Percentiles rank a stretch among this genome's conserved stretches.
phyloP scores from a whole-genome alignment of 352 stramenopile genomes.

The Phytopythium litorale region DNA sequence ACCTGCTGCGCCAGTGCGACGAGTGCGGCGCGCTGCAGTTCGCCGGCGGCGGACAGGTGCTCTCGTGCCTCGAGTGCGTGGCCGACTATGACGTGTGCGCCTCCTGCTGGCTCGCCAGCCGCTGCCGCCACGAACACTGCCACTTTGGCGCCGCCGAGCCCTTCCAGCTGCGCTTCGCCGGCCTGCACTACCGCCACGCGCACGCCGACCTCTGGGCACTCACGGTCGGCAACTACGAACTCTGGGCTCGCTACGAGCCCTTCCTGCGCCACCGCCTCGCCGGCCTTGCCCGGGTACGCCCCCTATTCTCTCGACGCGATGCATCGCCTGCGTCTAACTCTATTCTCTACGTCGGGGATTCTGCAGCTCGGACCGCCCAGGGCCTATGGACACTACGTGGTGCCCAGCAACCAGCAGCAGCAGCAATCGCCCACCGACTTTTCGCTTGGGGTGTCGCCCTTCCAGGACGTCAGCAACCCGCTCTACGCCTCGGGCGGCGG shows the following conservation, averaged over 20 bases:
- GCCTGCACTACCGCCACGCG: conserved; percentile 28
- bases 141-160: conserved; percentile 32
- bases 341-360: background rate
- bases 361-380: background rate
- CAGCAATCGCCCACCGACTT: background rate
- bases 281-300: conserved; percentile 14
- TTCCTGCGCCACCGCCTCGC: conserved; percentile 21
- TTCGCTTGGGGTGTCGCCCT: background rate
- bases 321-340: background rate
- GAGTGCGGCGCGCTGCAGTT: conserved; percentile 30
- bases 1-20: conserved; percentile 31
- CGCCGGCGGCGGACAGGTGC: conserved; percentile 25
- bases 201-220: conserved; percentile 28
- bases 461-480: background rate
- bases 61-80: conserved; percentile 23
- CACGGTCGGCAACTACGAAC: conserved; percentile 23
- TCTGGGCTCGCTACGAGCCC: conserved; percentile 29
- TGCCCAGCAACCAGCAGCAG: background rate
- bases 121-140: conserved; percentile 27
- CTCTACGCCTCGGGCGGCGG: background rate
- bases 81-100: conserved; percentile 25
- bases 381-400: background rate
- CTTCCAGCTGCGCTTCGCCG: conserved; percentile 30
- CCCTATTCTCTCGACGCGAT: background rate
- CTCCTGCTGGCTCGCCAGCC: conserved; percentile 20